Conservation (phyloP, 441 rosid species). For the Geranium incanum region DNA sequence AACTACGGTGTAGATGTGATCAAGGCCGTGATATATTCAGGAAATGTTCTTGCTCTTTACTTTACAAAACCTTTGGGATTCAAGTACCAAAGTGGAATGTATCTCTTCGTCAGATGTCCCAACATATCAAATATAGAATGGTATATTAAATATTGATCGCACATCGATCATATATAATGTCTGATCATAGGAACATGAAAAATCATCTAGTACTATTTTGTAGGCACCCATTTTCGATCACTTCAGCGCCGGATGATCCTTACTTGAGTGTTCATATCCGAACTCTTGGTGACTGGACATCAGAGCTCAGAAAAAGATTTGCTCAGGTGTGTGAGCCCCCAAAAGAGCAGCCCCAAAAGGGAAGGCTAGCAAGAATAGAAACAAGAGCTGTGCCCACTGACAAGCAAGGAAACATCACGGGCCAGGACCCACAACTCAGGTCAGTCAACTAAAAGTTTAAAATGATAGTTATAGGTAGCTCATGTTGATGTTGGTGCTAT, state of each 20-base stretch:
- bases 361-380: constrained; percentile 55
- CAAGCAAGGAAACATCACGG: neutral
- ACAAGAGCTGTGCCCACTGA: constrained; percentile 41
- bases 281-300: constrained; percentile 87
- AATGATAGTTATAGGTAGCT: too few relatives aligned
- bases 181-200: too few relatives aligned
- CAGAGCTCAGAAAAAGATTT: constrained; percentile 21
- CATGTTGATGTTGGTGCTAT: too few relatives aligned
- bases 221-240: constrained; percentile 93
- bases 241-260: constrained; percentile 90
- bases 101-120: constrained; percentile 66
- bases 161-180: too few relatives aligned
- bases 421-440: too few relatives aligned
- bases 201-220: neutral
- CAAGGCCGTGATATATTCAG: constrained; percentile 81
- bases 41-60: constrained; percentile 83
- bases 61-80: constrained; percentile 79
- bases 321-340: constrained; percentile 62
- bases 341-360: constrained; percentile 26
- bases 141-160: constrained; percentile 23
- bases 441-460: too few relatives aligned
- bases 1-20: constrained; percentile 56
- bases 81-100: constrained; percentile 73
- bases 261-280: constrained; percentile 81
- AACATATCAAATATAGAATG: constrained; percentile 70